Conservation (phyloP, 148 eudicot species). For the Spergularia bocconei region DNA sequence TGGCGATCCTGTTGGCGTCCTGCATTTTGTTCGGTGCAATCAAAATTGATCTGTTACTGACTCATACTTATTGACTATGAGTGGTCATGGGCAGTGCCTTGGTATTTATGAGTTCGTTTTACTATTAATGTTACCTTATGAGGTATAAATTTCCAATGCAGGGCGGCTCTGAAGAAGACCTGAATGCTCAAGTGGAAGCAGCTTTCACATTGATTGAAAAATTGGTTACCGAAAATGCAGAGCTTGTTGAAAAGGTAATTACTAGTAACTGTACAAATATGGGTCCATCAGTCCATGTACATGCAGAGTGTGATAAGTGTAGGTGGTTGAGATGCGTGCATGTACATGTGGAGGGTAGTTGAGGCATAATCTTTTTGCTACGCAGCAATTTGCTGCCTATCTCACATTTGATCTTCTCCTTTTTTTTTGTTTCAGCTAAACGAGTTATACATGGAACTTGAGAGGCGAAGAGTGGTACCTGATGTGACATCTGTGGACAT, state of each 20-base stretch:
- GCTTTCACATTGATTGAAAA: conserved; percentile 50
- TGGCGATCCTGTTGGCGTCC: neutral
- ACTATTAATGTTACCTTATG: neutral
- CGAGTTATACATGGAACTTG: conserved; percentile 58
- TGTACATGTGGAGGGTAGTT: neutral
- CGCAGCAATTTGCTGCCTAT: neutral
- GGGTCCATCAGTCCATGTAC: neutral
- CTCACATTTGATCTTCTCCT: neutral
- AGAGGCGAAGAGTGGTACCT: conserved; percentile 26
- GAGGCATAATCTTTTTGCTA: neutral
- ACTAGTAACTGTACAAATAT: neutral
- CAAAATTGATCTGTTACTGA: conserved; percentile 2
- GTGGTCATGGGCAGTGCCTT: neutral
- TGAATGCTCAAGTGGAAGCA: conserved; percentile 52
- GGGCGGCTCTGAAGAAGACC: conserved; percentile 40
- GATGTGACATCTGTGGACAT: conserved; percentile 24
- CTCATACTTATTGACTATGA: neutral
- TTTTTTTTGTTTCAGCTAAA: conserved; percentile 49
- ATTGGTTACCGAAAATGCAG: conserved; percentile 64
- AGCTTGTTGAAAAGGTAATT: conserved; percentile 79
- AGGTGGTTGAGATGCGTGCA: neutral
- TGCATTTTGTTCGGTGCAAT: neutral
- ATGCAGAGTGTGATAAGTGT: conserved; percentile 8
- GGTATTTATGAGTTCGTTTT: neutral
- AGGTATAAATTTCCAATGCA: conserved; percentile 14